Base-by-base conservation (phyloP, 1,284 basidiomycete genomes). In the Trichosporon ovoides region DNA sequence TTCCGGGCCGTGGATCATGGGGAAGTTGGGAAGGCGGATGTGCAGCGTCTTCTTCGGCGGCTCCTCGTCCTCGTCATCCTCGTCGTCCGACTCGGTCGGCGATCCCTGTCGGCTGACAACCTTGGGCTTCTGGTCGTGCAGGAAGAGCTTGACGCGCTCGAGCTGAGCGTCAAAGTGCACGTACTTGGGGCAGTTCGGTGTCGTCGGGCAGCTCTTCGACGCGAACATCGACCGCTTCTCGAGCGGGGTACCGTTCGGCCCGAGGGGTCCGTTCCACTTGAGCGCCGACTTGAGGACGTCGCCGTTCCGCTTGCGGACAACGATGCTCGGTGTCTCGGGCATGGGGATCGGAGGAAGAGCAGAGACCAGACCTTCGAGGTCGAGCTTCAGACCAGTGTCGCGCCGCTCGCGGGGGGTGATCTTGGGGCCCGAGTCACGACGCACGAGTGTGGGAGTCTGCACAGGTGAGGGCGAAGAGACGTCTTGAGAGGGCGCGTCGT, bases 111-210 rank as follows among this genome's bases (percentile, higher is more conserved):
- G 84, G 19, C 88, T 91, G 16, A 98, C 94, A 1, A 94, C 93
- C 12, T 89, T 81, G 0, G 94, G 95, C 75, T 91, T 91, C 77
- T 97, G 94, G 77, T 91, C 88, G 28, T 92, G 87, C 55, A 93
- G 80, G 80, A 98, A 98, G 55, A 95, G 82, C 77, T 93, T 94
- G 67, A 98, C 88, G 43, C 77, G 77, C 65, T 96, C 94, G 56
- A 97, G 84, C 72, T 94, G 84, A 7, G 86, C 77, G 77, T 96
- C 91, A 66, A 98, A 98, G 71, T 97, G 91, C 10, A 98, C 95
- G 35, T 84, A 86, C 76, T 95, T 95, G 7, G 83, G 83, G 56
- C 77, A 79, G 33, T 77, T 79, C 0, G 90, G 89, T 0, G 89
- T 88, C 3, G 84, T 79, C 0, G 90, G 89, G 37, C 84, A 86